Evolutionary conservation across 768 basidiomycete genomes (phyloP).

Genomic region (Leccinellum rugosiceps): DNA sequence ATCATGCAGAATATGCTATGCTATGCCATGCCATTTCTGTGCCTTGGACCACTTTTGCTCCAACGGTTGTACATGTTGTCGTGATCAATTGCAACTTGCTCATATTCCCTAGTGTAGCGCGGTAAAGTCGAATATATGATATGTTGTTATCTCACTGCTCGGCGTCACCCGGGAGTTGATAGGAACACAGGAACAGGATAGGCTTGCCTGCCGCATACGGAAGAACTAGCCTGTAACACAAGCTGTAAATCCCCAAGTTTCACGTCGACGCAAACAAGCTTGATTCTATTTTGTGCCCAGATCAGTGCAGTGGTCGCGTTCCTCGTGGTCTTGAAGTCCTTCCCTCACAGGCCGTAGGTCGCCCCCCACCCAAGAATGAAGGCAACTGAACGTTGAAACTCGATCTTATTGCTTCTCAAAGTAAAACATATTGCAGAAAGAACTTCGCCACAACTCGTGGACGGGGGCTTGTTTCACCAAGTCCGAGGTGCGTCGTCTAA

Average conservation of each 20-base stretch:
- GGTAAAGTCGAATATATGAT: constrained; percentile 17
- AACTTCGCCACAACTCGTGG: not conserved
- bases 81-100: constrained; percentile 23
- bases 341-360: not conserved
- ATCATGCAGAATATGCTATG: constrained; percentile 8
- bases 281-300: not conserved
- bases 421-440: not conserved
- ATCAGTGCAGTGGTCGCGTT: not conserved
- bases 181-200: not conserved
- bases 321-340: not conserved
- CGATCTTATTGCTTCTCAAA: not conserved
- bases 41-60: constrained; percentile 17
- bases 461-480: not conserved
- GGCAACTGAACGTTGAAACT: not conserved
- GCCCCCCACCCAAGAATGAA: not conserved
- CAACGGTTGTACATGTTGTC: constrained; percentile 30
- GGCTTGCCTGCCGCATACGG: not conserved
- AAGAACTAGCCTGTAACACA: not conserved
- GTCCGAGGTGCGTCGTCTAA: not conserved
- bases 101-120: constrained; percentile 26
- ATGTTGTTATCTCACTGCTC: constrained; percentile 1
- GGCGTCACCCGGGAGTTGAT: constrained; percentile 4
- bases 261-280: not conserved
- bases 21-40: constrained; percentile 24
- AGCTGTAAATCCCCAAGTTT: not conserved